Evolutionary conservation across 495 filamentous ascomycete species (phyloP), one percentile per base, ranked within the genome.

Genomic region (Tuber melanosporum): DNA sequence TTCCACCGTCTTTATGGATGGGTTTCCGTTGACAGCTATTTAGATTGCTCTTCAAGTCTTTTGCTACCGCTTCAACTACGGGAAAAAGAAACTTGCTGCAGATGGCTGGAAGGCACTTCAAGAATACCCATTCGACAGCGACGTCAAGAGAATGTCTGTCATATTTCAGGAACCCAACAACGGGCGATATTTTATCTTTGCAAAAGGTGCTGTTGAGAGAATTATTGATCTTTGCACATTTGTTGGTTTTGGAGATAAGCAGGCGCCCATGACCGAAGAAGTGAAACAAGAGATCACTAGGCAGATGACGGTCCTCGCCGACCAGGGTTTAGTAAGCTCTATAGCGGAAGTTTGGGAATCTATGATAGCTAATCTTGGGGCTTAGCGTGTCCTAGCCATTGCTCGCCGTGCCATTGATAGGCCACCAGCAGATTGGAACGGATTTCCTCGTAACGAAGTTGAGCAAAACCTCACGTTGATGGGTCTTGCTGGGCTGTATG

Each of bases 91-190:
- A 75, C 83, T 90, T 19, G 85, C 87, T 62, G 81, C 84, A 3
- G 80, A 86, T 4, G 90, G 89, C 20, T 91, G 92, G 87, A 86
- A 88, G 72, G 89, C 93, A 77, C 83, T 90, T 22, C 88, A 88
- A 49, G 93, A 95, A 83, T 94, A 92, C 80, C 91, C 92, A 9
- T 95, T 95, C 75, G 92, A 95, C 82, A 92, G 90, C 74, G 87
- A 87, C 70, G 91, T 95, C 85, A 95, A 95, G 86, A 89, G 91
- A 73, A 95, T 95, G 93, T 91, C 92, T 41, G 92, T 93, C 73
- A 85, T 94, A 52, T 95, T 93, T 82, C 80, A 87, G 62, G 82
- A 85, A 10, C 81, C 82, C 10, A 81, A 75, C 12, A 71, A 84
- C 36, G 74, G 79, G 71, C 62, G 80, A 15, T 79, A 83, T 0